Evolutionary conservation across 2,329 filamentous ascomycete species (phyloP).

Genomic region (Stachybotrys chlorohalonatus): DNA sequence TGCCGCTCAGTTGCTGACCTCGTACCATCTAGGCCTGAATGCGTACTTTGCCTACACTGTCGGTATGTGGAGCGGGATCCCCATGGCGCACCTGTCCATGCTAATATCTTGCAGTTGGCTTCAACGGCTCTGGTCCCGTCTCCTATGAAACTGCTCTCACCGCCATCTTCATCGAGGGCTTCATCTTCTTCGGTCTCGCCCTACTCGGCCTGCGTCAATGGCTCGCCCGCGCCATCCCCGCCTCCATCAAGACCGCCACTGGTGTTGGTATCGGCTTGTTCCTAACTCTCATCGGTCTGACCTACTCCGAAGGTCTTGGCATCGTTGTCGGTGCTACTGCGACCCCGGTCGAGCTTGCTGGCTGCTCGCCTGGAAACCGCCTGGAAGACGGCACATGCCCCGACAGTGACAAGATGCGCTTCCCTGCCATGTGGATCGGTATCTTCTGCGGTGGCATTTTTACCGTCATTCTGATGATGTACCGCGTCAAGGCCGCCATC

Average conservation of each 20-base stretch:
- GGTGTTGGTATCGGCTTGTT: conserved; percentile 82
- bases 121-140: conserved; percentile 63
- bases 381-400: conserved; percentile 49
- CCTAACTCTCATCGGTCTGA: conserved; percentile 65
- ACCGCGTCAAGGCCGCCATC: conserved; percentile 78
- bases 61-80: conserved; percentile 11
- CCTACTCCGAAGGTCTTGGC: conserved; percentile 76
- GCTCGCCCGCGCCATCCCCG: conserved; percentile 75
- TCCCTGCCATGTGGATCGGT: conserved; percentile 76
- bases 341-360: conserved; percentile 67
- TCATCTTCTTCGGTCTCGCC: conserved; percentile 74
- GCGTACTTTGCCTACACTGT: conserved; percentile 75
- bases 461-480: conserved; percentile 74
- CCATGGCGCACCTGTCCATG: conserved; percentile 9
- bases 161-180: conserved; percentile 82
- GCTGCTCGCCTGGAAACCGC: conserved; percentile 44
- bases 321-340: conserved; percentile 58
- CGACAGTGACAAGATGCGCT: conserved; percentile 64
- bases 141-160: conserved; percentile 71
- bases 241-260: conserved; percentile 78
- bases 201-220: conserved; percentile 77
- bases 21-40: conserved; percentile 47
- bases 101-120: conserved; percentile 45
- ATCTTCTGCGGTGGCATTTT: conserved; percentile 80
- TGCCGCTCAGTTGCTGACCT: conserved; percentile 2